Base-by-base conservation (phyloP, 2,329 filamentous ascomycete genomes). In the Rhynchosporium graminicola region DNA sequence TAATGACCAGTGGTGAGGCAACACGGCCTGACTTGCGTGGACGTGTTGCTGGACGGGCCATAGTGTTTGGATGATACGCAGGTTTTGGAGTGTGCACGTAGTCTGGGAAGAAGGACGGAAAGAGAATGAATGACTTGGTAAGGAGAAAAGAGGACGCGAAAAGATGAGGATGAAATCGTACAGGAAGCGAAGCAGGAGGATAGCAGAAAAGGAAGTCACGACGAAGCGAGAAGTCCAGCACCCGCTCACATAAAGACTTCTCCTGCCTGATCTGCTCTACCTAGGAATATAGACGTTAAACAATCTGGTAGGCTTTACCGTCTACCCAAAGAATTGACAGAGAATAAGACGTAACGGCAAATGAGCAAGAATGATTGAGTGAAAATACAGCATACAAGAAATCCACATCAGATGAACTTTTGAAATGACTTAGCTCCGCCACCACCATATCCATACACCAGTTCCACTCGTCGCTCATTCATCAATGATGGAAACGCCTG, bases 401-500 rank as follows among this genome's bases (percentile, higher is more conserved):
- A 28, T 13, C 3, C 6, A 12, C 26, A 40, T n/a, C 15, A 36
- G 15, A 52, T 5, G 36, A 29, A 52, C 31, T 20, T 3, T 26
- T 38, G n/a, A 12, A 52, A 52, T 2, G 3, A 52, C 50, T 52
- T 52, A 52, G 36, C 50, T 52, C 50, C 2, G 7, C 20, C 5
- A 52, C 26, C 4, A 52, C 33, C 50, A 52, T 38, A 5, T n/a
- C 4, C n/a, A 10, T 26, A 1, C 29, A 20, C 26, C 20, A 20
- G 20, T 56, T 26, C 38, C 26, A 31, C 31, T 43, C 50, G 15
- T 38, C 31, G 1, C n/a, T 26, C n/a, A 20, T 12, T 52, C 7
- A 15, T 45, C 40, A 7, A 54, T 52, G 43, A 40, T 54, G 38
- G 47, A 58, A 59, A 59, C 29, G 54, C 10, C 45, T 59, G 48